Evolutionary conservation across 306 rosid genomes (phyloP), one percentile per base, ranked within the genome.

Genomic region (Prosopis cineraria): DNA sequence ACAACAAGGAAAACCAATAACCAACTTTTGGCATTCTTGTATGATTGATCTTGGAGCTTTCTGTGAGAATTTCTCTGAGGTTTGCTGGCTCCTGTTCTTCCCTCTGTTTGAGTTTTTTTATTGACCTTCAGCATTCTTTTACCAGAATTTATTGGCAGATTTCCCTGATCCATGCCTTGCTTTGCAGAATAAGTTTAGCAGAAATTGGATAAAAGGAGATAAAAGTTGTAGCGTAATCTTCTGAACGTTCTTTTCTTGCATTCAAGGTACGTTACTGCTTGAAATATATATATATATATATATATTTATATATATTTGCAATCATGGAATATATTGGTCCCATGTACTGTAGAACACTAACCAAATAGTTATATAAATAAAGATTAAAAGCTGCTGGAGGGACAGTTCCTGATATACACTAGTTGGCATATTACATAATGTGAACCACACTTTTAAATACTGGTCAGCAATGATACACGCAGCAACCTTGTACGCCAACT

Each of bases 381-480:
- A 77, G 24, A 52, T 10, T 56, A 41, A 70, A 85, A 82, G 79
- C 79, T 13, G 68, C 72, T 48, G 41, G 27, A 10, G 64, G 74
- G 78, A 62, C 74, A 36, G 72, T 41, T 64, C 36, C 72, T 81
- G 72, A 80, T 55, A 37, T 20, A 37, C 17, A 71, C 72, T 68
- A 79, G 16, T 71, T 47, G 71, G 68, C 65, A 74, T 12, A 66
- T 50, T 65, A 5, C 17, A 76, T 43, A 44, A 62, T 69, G 65
- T 53, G 56, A 79, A 48, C 82, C 89, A 85, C 78, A 75, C 70
- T 80, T 56, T 73, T 5, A 79, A 76, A 79, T 68, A 68, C 65
- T 79, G 84, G 87, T 50, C 68, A 73, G 74, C 79, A 82, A 79
- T 31, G 27, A 79, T 63, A 82, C 89, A 85, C 82, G 78, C 88